Evolutionary conservation across 768 basidiomycete genomes (phyloP).

Genomic region (Harrya chromipes): DNA sequence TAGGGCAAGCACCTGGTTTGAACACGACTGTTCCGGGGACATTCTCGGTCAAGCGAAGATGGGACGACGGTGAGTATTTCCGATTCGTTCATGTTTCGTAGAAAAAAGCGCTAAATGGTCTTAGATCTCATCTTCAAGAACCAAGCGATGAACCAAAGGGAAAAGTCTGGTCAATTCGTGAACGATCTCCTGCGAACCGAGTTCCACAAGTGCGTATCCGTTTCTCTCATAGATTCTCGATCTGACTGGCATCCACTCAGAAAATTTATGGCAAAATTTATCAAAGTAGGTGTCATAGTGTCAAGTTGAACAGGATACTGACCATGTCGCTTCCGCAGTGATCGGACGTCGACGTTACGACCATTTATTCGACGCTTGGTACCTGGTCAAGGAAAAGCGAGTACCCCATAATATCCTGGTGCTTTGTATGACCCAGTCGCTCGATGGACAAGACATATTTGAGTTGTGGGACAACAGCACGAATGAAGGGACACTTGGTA

Average conservation of each 20-base stretch:
- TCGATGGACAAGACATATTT: too few species aligned
- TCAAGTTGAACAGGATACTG: not conserved
- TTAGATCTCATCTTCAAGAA: constrained; percentile 98
- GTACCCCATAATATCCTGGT: too few species aligned
- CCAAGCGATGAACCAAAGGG: constrained; percentile 72
- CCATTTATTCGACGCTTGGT: too few species aligned
- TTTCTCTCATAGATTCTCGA: constrained; percentile 1
- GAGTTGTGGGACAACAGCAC: too few species aligned
- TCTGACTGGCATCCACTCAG: constrained; percentile 36
- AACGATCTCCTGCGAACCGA: constrained; percentile 94
- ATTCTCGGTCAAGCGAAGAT: constrained; percentile 88
- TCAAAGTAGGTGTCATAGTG: constrained; percentile 53
- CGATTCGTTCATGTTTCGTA: constrained; percentile 1
- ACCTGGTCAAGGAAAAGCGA: too few species aligned
- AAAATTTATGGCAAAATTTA: constrained; percentile 91
- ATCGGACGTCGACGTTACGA: not conserved
- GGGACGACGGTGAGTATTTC: constrained; percentile 80
- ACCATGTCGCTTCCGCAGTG: constrained; percentile 2
- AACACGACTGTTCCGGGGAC: constrained; percentile 76
- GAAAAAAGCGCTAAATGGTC: not conserved
- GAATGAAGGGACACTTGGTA: too few species aligned
- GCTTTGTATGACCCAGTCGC: too few species aligned
- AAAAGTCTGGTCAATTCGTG: constrained; percentile 79
- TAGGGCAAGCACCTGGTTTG: constrained; percentile 73
- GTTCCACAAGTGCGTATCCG: constrained; percentile 75